Base-by-base conservation (phyloP, 1,284 basidiomycete species). In the Ceratobasidium sp. region DNA sequence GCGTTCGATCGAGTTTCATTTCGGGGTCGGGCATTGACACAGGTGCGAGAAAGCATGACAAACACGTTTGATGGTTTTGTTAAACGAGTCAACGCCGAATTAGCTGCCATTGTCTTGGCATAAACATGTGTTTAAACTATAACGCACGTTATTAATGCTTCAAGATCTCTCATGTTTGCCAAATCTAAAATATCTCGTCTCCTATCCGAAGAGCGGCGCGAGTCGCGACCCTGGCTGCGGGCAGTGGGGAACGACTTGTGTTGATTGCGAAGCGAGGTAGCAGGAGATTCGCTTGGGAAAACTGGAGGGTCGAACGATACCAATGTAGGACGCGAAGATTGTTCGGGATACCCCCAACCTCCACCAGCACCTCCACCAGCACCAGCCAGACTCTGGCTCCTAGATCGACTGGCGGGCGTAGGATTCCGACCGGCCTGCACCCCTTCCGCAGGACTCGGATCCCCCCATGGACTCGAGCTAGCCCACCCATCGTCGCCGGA, bases 271-370 rank as follows among this genome's bases (percentile, higher is more conserved):
- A 48, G 41, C 3, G 63, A 7, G 17, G 63, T 17, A 6, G 63
- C n/a, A 6, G 63, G 15, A 19, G 27, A 31, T 24, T 54, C 56
- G 24, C 29, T n/a, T 8, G 66, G 66, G 14, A 54, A 59, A 36
- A 57, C 59, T 33, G 22, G 51, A 33, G 17, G 27, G 33, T 45
- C 53, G 59, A 69, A 69, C 54, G 51, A 53, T 19, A 5, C 29
- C 2, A 54, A 57, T 22, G 51, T 41, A 14, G 36, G 54, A 22
- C 66, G 48, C 9, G 56, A 59, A n/a, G 53, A 29, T 8, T 51
- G 54, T 15, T 31, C 54, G 29, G 66, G 24, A 56, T 48, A n/a
- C 14, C 66, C 66, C 66, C 66, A 69, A n/a, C n/a, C n/a, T n/a
- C n/a, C n/a, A n/a, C n/a, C n/a, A n/a, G n/a, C n/a, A 7, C 51